Percentiles rank a stretch among this genome's conserved stretches.
Evolutionary conservation across 108 stramenopile genomes (phyloP).

Genomic region (Craspedostauros australis): DNA sequence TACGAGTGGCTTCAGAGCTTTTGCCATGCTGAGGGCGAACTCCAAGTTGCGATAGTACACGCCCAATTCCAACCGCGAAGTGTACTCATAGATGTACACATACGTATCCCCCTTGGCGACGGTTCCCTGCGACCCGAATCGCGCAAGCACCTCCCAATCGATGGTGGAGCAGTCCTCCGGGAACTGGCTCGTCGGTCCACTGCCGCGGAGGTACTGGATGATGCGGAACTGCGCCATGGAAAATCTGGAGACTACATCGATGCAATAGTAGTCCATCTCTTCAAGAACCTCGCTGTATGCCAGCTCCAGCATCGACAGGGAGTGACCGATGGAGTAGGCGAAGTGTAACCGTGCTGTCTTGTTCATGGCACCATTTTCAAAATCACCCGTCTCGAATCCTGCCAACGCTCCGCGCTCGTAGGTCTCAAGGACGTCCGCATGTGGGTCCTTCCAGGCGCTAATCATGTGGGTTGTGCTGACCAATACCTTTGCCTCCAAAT

Average conservation of each 20-base stretch:
- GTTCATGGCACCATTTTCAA: constrained; percentile 4
- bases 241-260: too few species aligned
- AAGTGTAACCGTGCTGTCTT: neutral
- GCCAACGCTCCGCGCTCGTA: constrained; percentile 1
- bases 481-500: constrained; percentile 1
- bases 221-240: too few species aligned
- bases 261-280: too few species aligned
- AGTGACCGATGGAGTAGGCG: too few species aligned
- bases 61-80: constrained; percentile 18
- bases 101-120: constrained; percentile 2
- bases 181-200: too few species aligned
- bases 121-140: neutral
- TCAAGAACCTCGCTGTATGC: too few species aligned
- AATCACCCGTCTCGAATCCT: constrained; percentile 13
- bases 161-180: too few species aligned
- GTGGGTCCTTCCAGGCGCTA: neutral
- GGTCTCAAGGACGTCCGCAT: constrained; percentile 1
- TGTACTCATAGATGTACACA: neutral
- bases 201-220: too few species aligned
- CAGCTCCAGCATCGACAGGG: too few species aligned
- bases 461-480: constrained; percentile 2
- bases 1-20: neutral
- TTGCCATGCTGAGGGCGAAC: constrained; percentile 16
- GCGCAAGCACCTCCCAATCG: constrained; percentile 17
- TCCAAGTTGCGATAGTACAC: constrained; percentile 17